These are phyloP conservation scores for Xerocomus brunneocitrinus DNA, from an alignment of 768 basidiomycete species.

Conservation along the genomic window DNA sequence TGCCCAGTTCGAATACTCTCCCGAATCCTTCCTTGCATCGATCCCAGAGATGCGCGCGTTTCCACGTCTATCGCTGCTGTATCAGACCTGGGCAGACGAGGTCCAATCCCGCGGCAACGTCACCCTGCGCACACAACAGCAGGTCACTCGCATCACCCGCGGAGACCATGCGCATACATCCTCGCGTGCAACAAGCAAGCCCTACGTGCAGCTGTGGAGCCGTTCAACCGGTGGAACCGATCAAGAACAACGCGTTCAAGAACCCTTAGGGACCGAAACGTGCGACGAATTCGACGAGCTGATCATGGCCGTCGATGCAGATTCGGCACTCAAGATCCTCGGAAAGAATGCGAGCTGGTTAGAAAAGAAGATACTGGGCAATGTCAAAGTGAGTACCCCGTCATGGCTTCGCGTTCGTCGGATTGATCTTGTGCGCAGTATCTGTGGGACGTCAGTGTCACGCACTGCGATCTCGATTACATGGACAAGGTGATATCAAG, in stretches of 20 bases:
- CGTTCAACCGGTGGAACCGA: not conserved
- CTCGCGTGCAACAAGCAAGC: not conserved
- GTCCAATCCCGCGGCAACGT: not conserved
- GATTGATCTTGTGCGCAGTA: not conserved
- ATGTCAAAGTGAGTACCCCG: not conserved
- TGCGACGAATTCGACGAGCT: constrained; percentile 1
- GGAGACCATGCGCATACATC: not conserved
- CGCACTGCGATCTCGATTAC: not conserved
- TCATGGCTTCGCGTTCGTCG: not conserved
- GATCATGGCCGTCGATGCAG: constrained; percentile 2
- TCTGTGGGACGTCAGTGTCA: not conserved
- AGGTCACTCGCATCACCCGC: not conserved
- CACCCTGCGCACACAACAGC: not conserved
- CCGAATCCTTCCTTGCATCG: constrained; percentile 11
- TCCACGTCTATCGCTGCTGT: constrained; percentile 1
- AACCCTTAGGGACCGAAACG: not conserved
- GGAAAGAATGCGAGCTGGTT: not conserved
- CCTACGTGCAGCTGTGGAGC: constrained; percentile 2
- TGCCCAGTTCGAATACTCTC: not conserved
- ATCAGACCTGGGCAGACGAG: not conserved
- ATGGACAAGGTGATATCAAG: not conserved
- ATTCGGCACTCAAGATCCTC: constrained; percentile 3
- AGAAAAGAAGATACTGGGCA: not conserved
- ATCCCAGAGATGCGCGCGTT: constrained; percentile 7
- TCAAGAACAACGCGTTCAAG: not conserved